Conservation (phyloP, 1,284 basidiomycete species). For the Ganoderma lingzhi region DNA sequence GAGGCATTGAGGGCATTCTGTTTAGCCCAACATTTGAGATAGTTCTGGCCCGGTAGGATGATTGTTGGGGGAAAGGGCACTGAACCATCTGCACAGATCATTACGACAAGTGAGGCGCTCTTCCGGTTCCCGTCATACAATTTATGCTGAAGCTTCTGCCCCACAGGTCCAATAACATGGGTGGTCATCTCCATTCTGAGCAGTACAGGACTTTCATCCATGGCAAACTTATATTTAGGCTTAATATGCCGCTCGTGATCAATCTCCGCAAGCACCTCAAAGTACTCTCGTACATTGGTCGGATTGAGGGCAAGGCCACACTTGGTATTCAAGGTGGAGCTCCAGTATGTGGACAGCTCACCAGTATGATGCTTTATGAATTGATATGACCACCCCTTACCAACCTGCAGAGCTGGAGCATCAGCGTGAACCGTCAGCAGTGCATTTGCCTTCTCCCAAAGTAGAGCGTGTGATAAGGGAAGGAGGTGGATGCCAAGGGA, state of each 20-base stretch:
- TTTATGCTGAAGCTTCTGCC: background rate
- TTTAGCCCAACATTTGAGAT: too few relatives aligned
- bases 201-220: too few relatives aligned
- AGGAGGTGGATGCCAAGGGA: background rate
- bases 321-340: slow-evolving; percentile 7
- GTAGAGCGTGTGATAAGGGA: background rate
- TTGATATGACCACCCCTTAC: background rate
- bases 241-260: too few relatives aligned
- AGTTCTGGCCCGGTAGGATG: background rate
- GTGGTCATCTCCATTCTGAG: background rate
- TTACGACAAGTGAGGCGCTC: too few relatives aligned
- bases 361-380: background rate
- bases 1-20: background rate
- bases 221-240: too few relatives aligned
- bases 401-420: background rate
- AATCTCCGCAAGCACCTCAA: background rate
- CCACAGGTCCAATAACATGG: background rate
- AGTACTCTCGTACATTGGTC: slow-evolving; percentile 7
- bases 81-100: background rate
- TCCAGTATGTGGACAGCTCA: background rate
- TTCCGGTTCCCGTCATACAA: too few relatives aligned
- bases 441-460: background rate
- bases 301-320: background rate
- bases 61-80: background rate
- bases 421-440: background rate